Evolutionary conservation across 1,284 basidiomycete species (phyloP).

Genomic region (Thecaphora frezii): DNA sequence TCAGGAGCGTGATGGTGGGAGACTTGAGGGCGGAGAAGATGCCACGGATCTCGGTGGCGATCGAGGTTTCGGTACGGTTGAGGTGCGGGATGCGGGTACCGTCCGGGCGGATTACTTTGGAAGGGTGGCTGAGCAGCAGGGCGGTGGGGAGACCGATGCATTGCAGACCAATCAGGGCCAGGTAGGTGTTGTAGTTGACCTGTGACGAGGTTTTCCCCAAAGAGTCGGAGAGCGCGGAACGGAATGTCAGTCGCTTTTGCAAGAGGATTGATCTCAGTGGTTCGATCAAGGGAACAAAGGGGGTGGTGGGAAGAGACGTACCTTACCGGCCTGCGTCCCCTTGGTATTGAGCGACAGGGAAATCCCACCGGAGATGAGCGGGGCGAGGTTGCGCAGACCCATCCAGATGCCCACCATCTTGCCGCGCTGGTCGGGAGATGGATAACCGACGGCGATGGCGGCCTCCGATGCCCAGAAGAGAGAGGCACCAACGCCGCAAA

Average conservation of each 20-base stretch:
- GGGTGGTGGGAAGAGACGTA: too few species aligned
- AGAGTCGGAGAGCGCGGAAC: too few species aligned
- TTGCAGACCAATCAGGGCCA: slow-evolving; percentile 6
- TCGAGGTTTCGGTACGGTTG: not conserved
- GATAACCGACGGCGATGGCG: slow-evolving; percentile 6
- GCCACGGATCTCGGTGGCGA: not conserved
- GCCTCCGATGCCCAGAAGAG: slow-evolving; percentile 8
- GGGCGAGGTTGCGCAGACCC: slow-evolving; percentile 6
- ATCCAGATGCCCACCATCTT: slow-evolving; percentile 5
- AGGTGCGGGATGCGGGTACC: slow-evolving; percentile 5
- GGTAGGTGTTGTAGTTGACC: slow-evolving; percentile 7
- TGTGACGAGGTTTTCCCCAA: too few species aligned
- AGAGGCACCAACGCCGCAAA: slow-evolving; percentile 7
- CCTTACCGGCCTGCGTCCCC: slow-evolving; percentile 6
- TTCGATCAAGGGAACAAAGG: too few species aligned
- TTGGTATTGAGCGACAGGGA: slow-evolving; percentile 4
- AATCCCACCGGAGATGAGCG: slow-evolving; percentile 2
- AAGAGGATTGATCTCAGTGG: too few species aligned
- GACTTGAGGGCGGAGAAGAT: not conserved
- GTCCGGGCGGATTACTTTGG: slow-evolving; percentile 2
- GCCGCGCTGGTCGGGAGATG: slow-evolving; percentile 1
- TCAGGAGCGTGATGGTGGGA: slow-evolving; percentile 3
- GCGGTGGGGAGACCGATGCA: slow-evolving; percentile 5
- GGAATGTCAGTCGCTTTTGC: too few species aligned
- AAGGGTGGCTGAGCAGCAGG: slow-evolving; percentile 1